A percentile compares a stretch with the other conserved stretches of the same genome.
Conservation (phyloP, 805 yeast species). For the Candida suzukii region DNA sequence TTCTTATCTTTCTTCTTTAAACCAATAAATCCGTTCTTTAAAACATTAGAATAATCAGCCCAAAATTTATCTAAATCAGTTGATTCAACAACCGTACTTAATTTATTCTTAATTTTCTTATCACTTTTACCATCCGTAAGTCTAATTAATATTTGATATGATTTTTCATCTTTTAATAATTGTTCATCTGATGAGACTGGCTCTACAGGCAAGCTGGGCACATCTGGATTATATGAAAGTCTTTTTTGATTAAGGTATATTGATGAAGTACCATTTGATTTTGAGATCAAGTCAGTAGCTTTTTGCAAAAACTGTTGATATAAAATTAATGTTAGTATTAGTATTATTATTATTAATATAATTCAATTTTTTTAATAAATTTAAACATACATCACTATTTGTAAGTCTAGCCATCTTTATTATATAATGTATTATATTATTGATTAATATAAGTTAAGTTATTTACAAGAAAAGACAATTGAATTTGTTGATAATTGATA, state of each 20-base stretch:
- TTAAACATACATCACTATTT: conserved; percentile 1
- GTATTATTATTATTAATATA: too few species aligned
- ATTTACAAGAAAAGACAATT: too few species aligned
- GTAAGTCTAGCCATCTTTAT: conserved; percentile 1
- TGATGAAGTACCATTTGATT: conserved; percentile 33
- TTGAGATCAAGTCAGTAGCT: neutral
- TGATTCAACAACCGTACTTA: conserved; percentile 66
- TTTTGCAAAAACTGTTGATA: neutral
- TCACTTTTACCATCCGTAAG: conserved; percentile 51
- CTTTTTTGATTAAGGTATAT: conserved; percentile 58
- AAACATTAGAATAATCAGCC: conserved; percentile 60
- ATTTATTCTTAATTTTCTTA: conserved; percentile 45
- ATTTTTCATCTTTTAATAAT: conserved; percentile 5
- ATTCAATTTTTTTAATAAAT: too few species aligned
- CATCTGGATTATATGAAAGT: conserved; percentile 18
- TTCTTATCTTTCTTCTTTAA: conserved; percentile 78
- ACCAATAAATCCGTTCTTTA: conserved; percentile 69
- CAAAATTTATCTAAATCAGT: conserved; percentile 65
- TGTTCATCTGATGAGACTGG: neutral
- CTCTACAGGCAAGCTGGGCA: neutral
- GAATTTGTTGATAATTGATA: too few species aligned
- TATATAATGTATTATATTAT: neutral
- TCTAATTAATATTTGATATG: conserved; percentile 63
- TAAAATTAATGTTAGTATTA: neutral
- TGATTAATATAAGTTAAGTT: too few species aligned